Conservation (phyloP, 768 basidiomycete genomes). For the Tricholoma saponaceum region DNA sequence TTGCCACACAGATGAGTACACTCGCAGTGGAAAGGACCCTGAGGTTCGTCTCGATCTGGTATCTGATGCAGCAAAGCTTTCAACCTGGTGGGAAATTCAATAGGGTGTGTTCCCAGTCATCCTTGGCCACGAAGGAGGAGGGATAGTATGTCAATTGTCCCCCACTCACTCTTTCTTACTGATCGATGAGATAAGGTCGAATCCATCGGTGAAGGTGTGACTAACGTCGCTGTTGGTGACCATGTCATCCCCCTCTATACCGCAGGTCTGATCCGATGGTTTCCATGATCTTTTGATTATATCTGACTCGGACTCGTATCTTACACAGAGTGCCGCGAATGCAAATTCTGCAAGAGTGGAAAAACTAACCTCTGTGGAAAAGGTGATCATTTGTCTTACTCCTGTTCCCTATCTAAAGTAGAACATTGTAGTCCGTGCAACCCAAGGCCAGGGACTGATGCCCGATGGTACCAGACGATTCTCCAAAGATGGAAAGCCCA, state of each 20-base stretch:
- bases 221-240: constrained; percentile 71
- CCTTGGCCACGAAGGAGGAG: constrained; percentile 93
- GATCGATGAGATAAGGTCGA: constrained; percentile 62
- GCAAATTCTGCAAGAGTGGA: constrained; percentile 97
- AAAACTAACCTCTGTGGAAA: constrained; percentile 99
- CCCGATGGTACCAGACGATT: constrained; percentile 88
- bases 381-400: constrained; percentile 41
- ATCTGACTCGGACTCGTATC: not conserved
- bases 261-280: constrained; percentile 52
- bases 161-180: constrained; percentile 1
- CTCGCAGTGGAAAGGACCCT: constrained; percentile 91
- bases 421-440: constrained; percentile 66
- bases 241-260: constrained; percentile 98
- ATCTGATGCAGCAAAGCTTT: too few species aligned
- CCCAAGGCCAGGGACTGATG: constrained; percentile 94
- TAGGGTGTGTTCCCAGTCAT: constrained; percentile 90
- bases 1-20: constrained; percentile 98
- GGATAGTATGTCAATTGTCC: constrained; percentile 54
- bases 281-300: not conserved
- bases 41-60: constrained; percentile 55
- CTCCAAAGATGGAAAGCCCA: constrained; percentile 79
- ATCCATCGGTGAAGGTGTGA: constrained; percentile 96
- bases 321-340: constrained; percentile 80
- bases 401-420: not conserved
- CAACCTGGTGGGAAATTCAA: constrained; percentile 9